A percentile compares a stretch with the other conserved stretches of the same genome.
phyloP scores from a whole-genome alignment of 129 eudicot genomes.

The Centrapalus pauciflorus region DNA sequence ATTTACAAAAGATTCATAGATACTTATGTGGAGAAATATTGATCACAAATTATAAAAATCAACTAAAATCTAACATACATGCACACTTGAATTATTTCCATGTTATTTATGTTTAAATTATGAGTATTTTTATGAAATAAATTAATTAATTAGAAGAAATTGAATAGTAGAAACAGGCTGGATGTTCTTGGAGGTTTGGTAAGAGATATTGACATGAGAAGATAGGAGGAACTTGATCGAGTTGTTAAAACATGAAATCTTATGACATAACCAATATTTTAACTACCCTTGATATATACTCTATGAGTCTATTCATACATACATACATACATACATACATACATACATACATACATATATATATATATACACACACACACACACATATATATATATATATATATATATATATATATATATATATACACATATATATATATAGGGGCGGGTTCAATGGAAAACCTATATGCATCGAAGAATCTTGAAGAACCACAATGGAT shows the following conservation, averaged over 20 bases:
- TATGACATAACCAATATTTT: slow-evolving; percentile 39
- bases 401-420: no score
- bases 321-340: no score
- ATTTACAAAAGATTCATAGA: not conserved
- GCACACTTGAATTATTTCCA: no score
- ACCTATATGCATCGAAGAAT: no score
- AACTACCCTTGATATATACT: slow-evolving; percentile 25
- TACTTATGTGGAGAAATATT: slow-evolving; percentile 10
- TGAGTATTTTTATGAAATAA: not conserved
- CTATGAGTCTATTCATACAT: not conserved
- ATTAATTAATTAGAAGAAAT: no score
- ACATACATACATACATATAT: no score
- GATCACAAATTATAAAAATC: slow-evolving; percentile 10
- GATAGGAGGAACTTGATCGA: slow-evolving; percentile 34
- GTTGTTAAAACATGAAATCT: slow-evolving; percentile 38
- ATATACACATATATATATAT: no score
- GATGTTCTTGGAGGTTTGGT: slow-evolving; percentile 32
- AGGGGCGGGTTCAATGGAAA: no score
- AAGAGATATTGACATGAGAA: slow-evolving; percentile 28
- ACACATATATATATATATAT: no score
- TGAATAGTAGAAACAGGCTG: slow-evolving; percentile 28
- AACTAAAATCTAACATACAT: slow-evolving; percentile 1
- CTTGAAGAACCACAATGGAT: no score
- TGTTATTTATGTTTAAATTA: slow-evolving; percentile 1
- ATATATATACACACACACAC: no score